Percentiles rank a stretch among this genome's conserved stretches.
phyloP scores from a whole-genome alignment of 805 yeast genomes.

The Cyberlindnera nakhonratchasimensis region DNA sequence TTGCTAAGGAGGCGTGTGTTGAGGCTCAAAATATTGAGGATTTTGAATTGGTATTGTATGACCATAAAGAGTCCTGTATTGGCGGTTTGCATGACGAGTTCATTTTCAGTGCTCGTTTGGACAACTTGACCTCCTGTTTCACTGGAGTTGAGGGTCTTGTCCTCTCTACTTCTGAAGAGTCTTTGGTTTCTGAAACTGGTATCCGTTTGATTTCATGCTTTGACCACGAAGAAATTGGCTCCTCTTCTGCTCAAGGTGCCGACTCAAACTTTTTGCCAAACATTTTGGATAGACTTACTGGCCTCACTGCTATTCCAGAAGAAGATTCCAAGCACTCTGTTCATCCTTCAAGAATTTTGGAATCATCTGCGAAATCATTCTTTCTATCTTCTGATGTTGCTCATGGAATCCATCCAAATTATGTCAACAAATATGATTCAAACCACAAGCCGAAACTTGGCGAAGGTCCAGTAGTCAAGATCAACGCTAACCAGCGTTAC shows the following conservation, averaged over 20 bases:
- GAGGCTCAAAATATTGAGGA: conserved; percentile 66
- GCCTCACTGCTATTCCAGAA: conserved; percentile 33
- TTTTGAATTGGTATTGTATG: conserved; percentile 82
- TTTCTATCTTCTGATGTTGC: conserved; percentile 94
- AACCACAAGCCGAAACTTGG: conserved; percentile 79
- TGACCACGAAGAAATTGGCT: conserved; percentile 96
- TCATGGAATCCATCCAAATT: conserved; percentile 95
- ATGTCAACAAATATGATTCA: conserved; percentile 68
- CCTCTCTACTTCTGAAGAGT: conserved; percentile 40
- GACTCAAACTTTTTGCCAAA: conserved; percentile 87
- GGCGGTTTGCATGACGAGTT: conserved; percentile 93
- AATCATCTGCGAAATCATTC: conserved; percentile 73
- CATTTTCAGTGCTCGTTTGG: conserved; percentile 86
- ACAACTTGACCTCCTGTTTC: conserved; percentile 85
- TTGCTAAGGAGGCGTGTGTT: conserved; percentile 64
- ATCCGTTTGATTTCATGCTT: conserved; percentile 77
- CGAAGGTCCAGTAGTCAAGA: conserved; percentile 86
- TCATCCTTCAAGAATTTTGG: conserved; percentile 41
- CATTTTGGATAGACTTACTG: conserved; percentile 64
- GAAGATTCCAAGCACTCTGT: conserved; percentile 29
- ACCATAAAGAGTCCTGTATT: conserved; percentile 74
- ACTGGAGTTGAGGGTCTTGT: conserved; percentile 72
- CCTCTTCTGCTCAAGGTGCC: conserved; percentile 94
- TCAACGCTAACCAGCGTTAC: conserved; percentile 94
- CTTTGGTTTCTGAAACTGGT: conserved; percentile 46